Evolutionary conservation across 352 stramenopile genomes (phyloP), one percentile per base, ranked within the genome.

Genomic region (Bremia lactucae): DNA sequence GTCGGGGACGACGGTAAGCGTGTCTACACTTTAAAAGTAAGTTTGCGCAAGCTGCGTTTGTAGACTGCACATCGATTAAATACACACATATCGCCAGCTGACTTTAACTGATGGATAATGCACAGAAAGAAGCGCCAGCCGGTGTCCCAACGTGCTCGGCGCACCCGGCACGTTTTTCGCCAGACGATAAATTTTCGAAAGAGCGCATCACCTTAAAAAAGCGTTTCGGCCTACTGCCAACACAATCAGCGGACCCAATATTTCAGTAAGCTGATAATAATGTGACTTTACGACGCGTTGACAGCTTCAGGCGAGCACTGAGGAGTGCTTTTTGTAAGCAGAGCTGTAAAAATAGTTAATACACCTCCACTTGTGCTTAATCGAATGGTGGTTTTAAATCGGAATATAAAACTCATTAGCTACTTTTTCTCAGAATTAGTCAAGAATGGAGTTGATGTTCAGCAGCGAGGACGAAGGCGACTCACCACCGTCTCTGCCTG

Each of bases 151-250:
- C 95, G 24, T 78, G 96, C 70, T 98, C 89, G 49, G 96, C 96
- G 14, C 96, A 99, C 75, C 96, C 63, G 25, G 96, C 96, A 35
- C 81, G 96, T 50, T 99, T 99, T 72, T 98, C 92, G 53, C 96
- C 96, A 0, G 96, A 99, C 69, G 96, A 99, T 72, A 99, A 99
- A 81, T 99, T 98, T 69, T 98, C 88, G 34, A 85, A 94, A 69
- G 93, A 98, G 76, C 82, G 96, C 39, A 95, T 99, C 50, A 96
- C 88, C 31, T 96, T 80, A 39, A 99, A 99, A 76, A 98, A 98
- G 65, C 78, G 96, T 57, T 98, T 98, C 68, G 87, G 89, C 28
- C 81, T 99, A 49, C 91, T 99, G 55, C 86, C 95, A 33, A 98
- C 95, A 49, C 91, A 98, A 72, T 74, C 75, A 45, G 86, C 85